Evolutionary conservation across 2,329 filamentous ascomycete genomes (phyloP).

Genomic region (Aspergillus glaucus): DNA sequence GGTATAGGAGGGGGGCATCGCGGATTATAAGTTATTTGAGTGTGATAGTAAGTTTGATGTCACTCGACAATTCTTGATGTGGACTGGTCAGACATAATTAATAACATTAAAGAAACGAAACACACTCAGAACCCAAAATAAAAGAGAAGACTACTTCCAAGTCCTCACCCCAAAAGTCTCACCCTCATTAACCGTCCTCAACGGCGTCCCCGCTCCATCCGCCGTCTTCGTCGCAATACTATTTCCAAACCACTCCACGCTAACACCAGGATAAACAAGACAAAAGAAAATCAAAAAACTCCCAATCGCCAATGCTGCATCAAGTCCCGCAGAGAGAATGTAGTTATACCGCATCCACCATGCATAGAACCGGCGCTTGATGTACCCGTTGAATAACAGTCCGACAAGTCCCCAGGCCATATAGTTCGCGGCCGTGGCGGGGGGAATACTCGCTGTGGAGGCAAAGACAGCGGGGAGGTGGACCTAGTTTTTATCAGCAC

Average conservation of each 20-base stretch:
- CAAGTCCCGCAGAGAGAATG: slow-evolving; percentile 61
- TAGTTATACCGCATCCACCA: slow-evolving; percentile 74
- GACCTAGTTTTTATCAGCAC: slow-evolving; percentile 3
- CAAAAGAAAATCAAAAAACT: slow-evolving; percentile 23
- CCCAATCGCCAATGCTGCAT: slow-evolving; percentile 31
- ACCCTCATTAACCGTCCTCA: not conserved
- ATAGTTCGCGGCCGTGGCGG: slow-evolving; percentile 62
- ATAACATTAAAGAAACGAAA: too few relatives aligned
- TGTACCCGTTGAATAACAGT: slow-evolving; percentile 57
- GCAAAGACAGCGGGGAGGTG: slow-evolving; percentile 9
- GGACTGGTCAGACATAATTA: too few relatives aligned
- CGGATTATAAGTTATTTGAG: too few relatives aligned
- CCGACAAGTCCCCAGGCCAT: slow-evolving; percentile 62
- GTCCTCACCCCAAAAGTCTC: not conserved
- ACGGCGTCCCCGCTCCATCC: not conserved
- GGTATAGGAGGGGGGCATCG: too few relatives aligned
- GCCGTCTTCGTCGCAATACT: not conserved
- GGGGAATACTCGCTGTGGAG: slow-evolving; percentile 44
- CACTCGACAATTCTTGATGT: too few relatives aligned
- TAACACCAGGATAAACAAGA: slow-evolving; percentile 17
- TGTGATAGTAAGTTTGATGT: too few relatives aligned
- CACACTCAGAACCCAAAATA: too few relatives aligned
- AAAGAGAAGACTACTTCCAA: not conserved
- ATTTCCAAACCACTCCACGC: slow-evolving; percentile 1
- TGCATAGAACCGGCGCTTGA: slow-evolving; percentile 54